These are phyloP conservation scores for Leccinum sublutescens DNA, from an alignment of 768 basidiomycete species.

Conservation along the genomic window DNA sequence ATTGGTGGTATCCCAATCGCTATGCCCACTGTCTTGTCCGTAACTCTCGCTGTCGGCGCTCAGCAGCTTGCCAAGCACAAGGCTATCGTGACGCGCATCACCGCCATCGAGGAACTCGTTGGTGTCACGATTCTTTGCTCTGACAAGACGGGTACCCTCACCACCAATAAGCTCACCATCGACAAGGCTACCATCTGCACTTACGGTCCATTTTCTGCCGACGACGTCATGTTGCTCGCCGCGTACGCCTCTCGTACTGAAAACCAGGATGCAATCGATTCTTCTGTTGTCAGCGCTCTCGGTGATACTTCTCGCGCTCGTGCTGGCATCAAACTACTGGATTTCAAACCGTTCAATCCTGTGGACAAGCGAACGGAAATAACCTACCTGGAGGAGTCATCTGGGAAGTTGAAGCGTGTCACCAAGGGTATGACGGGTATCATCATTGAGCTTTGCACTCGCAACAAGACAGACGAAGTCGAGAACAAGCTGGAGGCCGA, in stretches of 20 bases:
- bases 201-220: conserved; percentile 83
- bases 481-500: conserved; percentile 92
- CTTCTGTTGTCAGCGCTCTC: conserved; percentile 78
- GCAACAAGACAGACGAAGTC: conserved; percentile 93
- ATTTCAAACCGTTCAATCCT: conserved; percentile 99
- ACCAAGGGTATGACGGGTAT: conserved; percentile 99
- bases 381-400: conserved; percentile 90
- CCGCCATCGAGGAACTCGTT: conserved; percentile 96
- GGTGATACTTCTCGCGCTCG: conserved; percentile 75
- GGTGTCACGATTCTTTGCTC: conserved; percentile 99
- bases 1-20: conserved; percentile 99
- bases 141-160: conserved; percentile 97
- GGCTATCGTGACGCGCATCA: conserved; percentile 99
- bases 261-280: conserved; percentile 98
- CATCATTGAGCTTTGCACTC: conserved; percentile 94
- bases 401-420: conserved; percentile 97
- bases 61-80: conserved; percentile 99
- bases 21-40: conserved; percentile 98
- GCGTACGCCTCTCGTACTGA: conserved; percentile 97
- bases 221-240: conserved; percentile 90
- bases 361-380: conserved; percentile 99
- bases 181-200: conserved; percentile 89
- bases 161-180: conserved; percentile 99
- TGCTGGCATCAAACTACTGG: conserved; percentile 90
- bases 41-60: conserved; percentile 97